Evolutionary conservation across 306 rosid species (phyloP), one percentile per base, ranked within the genome.

Genomic region (Boehmeria nivea): DNA sequence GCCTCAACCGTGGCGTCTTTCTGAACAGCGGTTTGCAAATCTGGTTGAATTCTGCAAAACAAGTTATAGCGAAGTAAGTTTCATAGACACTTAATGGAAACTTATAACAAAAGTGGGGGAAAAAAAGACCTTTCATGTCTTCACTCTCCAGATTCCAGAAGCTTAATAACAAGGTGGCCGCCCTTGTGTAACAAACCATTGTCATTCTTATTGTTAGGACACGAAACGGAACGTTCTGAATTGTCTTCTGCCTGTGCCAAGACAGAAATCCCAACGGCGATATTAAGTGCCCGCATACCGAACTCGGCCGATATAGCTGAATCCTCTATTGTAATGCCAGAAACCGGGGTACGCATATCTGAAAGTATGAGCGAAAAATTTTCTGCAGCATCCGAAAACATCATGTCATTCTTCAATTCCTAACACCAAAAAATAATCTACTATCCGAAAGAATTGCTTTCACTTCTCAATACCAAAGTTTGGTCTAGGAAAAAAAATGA

Each of bases 301-400:
- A 90, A 67, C 69, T 90, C 97, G 52, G 74, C 69, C 0, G 97
- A 90, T 52, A 90, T 51, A 52, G 88, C 78, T 0, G 95, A 83
- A 60, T 90, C 99, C 97, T 61, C 56, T 90, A 86, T 74, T 53
- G 85, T 76, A 74, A 90, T 86, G 53, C 98, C 98, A 53, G 98
- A 86, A 31, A 90, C 87, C 1, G 33, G 54, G 16, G 95, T 95
- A 65, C 98, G 84, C 98, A 90, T 86, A 36, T 82, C 98, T 0
- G 91, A 90, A 14, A 86, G 94, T 58, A 90, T 73, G 33, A 82
- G 95, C 51, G 91, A 78, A 57, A 74, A 90, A 22, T 90, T 18
- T 68, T 86, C 55, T 78, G 67, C 70, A 65, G 72, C 73, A 77
- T 36, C 69, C 21, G 17, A 20, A 65, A 49, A 68, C 43, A 26